phyloP scores from a whole-genome alignment of 176 grass and related monocot genomes.

The Aegilops tauschii region DNA sequence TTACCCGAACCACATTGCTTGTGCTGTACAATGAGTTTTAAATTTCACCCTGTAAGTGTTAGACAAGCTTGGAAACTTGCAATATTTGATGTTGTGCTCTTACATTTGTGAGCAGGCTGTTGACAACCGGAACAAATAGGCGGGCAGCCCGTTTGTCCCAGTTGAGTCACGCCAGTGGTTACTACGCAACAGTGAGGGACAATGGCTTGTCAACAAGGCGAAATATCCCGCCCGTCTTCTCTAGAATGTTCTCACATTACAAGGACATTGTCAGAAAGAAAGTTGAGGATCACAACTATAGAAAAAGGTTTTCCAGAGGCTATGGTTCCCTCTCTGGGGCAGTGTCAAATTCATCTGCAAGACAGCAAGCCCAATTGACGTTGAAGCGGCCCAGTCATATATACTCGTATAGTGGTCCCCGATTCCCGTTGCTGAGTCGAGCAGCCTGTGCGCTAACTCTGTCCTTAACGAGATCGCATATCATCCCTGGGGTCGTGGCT shows the following conservation, averaged over 20 bases:
- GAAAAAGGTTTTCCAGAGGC: conserved; percentile 37
- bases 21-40: neutral
- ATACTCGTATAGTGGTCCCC: conserved; percentile 26
- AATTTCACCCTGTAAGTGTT: neutral
- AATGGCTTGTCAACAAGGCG: conserved; percentile 43
- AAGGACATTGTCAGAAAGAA: conserved; percentile 42
- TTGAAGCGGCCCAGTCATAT: conserved; percentile 54
- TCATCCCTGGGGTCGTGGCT: conserved; percentile 66
- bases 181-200: conserved; percentile 30
- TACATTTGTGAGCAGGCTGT: conserved; percentile 50
- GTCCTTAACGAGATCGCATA: conserved; percentile 66
- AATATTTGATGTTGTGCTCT: conserved; percentile 8
- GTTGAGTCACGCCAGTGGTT: conserved; percentile 28
- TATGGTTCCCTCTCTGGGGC: conserved; percentile 29
- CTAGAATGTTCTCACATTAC: conserved; percentile 62
- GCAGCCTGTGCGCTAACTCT: conserved; percentile 56
- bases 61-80: neutral
- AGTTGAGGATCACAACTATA: conserved; percentile 35
- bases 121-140: conserved; percentile 55
- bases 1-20: neutral
- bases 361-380: conserved; percentile 50
- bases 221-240: conserved; percentile 45
- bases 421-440: conserved; percentile 44
- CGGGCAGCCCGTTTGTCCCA: conserved; percentile 52
- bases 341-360: conserved; percentile 36